Evolutionary conservation across 768 basidiomycete species (phyloP), one percentile per base, ranked within the genome.

Genomic region (Lactarius trivialis): DNA sequence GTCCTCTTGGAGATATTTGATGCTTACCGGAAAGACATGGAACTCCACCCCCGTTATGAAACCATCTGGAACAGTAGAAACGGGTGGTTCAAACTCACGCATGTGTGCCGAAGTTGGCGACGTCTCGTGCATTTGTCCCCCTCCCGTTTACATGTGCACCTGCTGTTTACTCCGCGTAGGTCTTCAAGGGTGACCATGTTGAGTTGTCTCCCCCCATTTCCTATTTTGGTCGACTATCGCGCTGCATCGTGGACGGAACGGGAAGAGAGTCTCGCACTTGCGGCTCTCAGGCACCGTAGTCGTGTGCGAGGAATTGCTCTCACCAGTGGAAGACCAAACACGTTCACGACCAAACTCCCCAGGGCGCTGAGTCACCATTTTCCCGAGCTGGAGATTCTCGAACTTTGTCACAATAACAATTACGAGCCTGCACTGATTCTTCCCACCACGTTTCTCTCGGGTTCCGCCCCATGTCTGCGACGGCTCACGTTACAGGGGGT

Each of bases 41-140:
- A 41, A 21, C n/a, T 17, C 19, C 17, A 12, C 1, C 14, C 28
- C 39, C 2, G 9, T 6, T 53, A 53, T 19, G 36, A 60, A 19
- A 33, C 14, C 0, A 0, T 7, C 15, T 60, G 58, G 58, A 51
- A 43, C 37, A 3, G 39, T 4, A 43, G 19, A 48, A 2, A 11
- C 4, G 37, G 58, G 7, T 62, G 61, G 55, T 30, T 51, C 32
- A 52, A 11, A 7, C 61, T 62, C 12, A 9, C 32, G 2, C 61
- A 57, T 28, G 60, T 61, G 21, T 61, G 60, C 41, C 21, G 1
- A 45, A 33, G 9, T 14, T 61, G 60, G 60, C 60, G 60, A 43
- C n/a, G 19, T 14, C 9, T 61, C 24, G 32, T 52, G 4, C 33
- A 56, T 37, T 36, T 33, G 32, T 61, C 60, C 2, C 2, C 39